Percentiles rank a stretch among this genome's conserved stretches.
phyloP scores from a whole-genome alignment of 139 green algal species.

The Ettlia oleoabundans region DNA sequence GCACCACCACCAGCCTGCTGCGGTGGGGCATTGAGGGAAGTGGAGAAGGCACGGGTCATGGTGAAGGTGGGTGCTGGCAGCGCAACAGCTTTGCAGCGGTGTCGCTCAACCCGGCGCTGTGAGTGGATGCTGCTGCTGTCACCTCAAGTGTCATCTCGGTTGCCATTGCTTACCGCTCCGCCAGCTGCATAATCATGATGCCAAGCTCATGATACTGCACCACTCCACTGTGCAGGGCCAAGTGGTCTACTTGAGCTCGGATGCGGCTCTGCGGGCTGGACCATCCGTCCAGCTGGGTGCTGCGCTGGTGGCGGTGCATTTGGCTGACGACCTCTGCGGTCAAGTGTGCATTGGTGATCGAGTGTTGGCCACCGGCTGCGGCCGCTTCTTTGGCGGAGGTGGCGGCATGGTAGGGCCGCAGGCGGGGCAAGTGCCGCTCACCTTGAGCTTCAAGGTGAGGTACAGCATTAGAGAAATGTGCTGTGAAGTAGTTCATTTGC shows the following conservation, averaged over 20 bases:
- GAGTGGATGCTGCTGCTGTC: too few species aligned
- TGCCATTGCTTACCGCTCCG: too few species aligned
- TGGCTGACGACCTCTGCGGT: conserved; percentile 25
- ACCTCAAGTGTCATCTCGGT: too few species aligned
- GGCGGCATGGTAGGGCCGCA: not conserved
- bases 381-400: not conserved
- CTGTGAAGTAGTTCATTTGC: too few species aligned
- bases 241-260: too few species aligned
- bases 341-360: not conserved
- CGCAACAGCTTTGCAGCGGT: too few species aligned
- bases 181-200: too few species aligned
- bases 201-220: too few species aligned
- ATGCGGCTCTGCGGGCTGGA: too few species aligned
- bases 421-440: not conserved
- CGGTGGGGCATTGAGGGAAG: not conserved
- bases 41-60: conserved; percentile 28
- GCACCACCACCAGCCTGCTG: conserved; percentile 12
- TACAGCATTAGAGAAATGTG: too few species aligned
- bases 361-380: conserved; percentile 9
- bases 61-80: conserved; percentile 16
- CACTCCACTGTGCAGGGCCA: conserved; percentile 27
- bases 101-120: too few species aligned
- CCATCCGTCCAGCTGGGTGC: not conserved
- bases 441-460: conserved; percentile 1
- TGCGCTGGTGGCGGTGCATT: not conserved